Conservation (phyloP, 805 yeast species). For the Wickerhamomyces alni region DNA sequence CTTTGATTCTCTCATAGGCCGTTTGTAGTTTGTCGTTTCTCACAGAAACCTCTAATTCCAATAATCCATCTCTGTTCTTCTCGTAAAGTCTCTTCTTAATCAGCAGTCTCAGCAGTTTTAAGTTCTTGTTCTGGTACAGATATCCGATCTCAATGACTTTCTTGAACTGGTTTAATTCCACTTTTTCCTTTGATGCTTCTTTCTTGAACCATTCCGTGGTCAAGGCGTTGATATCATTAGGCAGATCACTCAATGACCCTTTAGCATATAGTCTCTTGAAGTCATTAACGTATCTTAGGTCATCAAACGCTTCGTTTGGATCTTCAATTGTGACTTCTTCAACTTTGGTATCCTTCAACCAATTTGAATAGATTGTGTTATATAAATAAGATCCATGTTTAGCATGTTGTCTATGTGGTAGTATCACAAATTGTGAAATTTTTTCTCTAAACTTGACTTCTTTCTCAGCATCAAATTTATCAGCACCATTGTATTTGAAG, state of each 20-base stretch:
- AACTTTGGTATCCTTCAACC: slow-evolving; percentile 48
- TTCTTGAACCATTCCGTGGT: slow-evolving; percentile 33
- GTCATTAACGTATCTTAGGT: slow-evolving; percentile 80
- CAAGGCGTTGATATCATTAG: slow-evolving; percentile 19
- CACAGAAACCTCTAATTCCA: slow-evolving; percentile 57
- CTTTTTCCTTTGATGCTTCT: slow-evolving; percentile 39
- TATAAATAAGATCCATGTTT: slow-evolving; percentile 71
- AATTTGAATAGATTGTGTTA: slow-evolving; percentile 42
- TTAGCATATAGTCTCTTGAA: slow-evolving; percentile 39
- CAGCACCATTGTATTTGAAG: slow-evolving; percentile 62
- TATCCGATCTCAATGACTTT: slow-evolving; percentile 74
- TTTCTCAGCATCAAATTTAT: slow-evolving; percentile 38
- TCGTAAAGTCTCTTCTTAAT: slow-evolving; percentile 72
- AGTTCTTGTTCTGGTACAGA: slow-evolving; percentile 31
- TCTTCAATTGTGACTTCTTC: slow-evolving; percentile 86
- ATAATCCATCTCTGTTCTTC: slow-evolving; percentile 75
- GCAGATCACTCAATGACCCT: slow-evolving; percentile 26
- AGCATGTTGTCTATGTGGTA: slow-evolving; percentile 78
- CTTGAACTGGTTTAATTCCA: slow-evolving; percentile 74
- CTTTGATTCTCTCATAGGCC: slow-evolving; percentile 63
- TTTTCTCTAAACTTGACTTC: slow-evolving; percentile 47
- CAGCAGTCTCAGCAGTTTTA: slow-evolving; percentile 38
- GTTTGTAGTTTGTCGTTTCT: slow-evolving; percentile 66
- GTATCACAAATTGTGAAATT: slow-evolving; percentile 78
- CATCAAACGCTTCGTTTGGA: slow-evolving; percentile 90